These are phyloP conservation scores for Madurella mycetomatis DNA, from an alignment of 2,329 filamentous ascomycete species.

Conservation along the genomic window DNA sequence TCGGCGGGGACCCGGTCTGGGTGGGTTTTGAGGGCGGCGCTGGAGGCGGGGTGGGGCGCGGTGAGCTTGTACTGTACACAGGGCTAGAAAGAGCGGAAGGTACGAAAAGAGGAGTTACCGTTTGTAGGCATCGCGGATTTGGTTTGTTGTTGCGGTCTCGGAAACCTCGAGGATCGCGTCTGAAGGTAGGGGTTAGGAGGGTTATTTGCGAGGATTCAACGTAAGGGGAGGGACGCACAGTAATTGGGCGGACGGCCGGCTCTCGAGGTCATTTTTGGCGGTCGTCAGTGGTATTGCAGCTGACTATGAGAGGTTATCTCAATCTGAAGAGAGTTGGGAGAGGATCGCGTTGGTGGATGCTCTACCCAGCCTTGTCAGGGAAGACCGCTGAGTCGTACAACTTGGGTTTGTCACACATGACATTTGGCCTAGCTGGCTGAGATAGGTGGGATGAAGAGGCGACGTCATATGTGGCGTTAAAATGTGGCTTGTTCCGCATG, in stretches of 20 bases:
- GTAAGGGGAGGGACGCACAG: constrained; percentile 40
- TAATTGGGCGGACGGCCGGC: constrained; percentile 51
- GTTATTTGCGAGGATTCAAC: constrained; percentile 1
- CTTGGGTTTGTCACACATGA: no score
- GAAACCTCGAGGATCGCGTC: constrained; percentile 71
- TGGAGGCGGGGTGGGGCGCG: constrained; percentile 32
- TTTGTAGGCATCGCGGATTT: constrained; percentile 94
- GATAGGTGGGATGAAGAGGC: constrained; percentile 17
- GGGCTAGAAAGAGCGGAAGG: neutral
- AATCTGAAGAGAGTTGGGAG: no score
- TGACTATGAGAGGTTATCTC: neutral
- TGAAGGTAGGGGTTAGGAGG: constrained; percentile 34
- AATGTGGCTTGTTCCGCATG: constrained; percentile 27
- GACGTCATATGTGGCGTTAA: constrained; percentile 42
- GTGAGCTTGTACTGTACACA: constrained; percentile 14
- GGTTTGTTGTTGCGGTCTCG: constrained; percentile 69
- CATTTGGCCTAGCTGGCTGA: neutral
- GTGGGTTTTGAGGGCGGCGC: constrained; percentile 85
- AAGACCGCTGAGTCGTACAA: no score
- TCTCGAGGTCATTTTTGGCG: constrained; percentile 32
- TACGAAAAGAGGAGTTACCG: constrained; percentile 45
- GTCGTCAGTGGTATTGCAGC: neutral
- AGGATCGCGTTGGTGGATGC: no score
- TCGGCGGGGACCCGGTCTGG: constrained; percentile 82
- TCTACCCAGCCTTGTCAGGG: no score